Conservation (phyloP, 2,329 filamentous ascomycete genomes). For the Epichloe sibirici region DNA sequence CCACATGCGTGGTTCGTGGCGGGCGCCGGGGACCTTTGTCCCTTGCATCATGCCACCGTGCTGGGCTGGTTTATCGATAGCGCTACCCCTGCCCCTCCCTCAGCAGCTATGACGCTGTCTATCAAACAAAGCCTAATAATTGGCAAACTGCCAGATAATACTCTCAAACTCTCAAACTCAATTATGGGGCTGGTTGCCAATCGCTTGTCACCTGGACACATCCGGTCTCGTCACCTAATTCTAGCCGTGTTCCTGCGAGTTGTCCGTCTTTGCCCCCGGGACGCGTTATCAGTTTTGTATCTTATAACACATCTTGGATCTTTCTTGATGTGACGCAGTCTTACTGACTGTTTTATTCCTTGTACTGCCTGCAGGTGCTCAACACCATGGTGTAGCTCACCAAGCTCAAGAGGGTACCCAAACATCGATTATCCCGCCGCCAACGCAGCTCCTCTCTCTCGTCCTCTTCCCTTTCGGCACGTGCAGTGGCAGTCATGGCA, state of each 20-base stretch:
- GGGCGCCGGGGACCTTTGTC: not conserved
- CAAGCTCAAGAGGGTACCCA: constrained; percentile 9
- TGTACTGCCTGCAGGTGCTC: not conserved
- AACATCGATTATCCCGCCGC: constrained; percentile 12
- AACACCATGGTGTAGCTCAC: constrained; percentile 24
- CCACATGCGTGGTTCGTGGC: too few relatives aligned
- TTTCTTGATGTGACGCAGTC: not conserved
- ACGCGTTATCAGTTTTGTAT: not conserved
- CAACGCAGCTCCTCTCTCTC: constrained; percentile 11
- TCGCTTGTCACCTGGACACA: not conserved
- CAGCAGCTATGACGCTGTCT: not conserved
- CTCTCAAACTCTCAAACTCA: too few relatives aligned
- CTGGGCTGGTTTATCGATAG: not conserved
- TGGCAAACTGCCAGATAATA: too few relatives aligned
- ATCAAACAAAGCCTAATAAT: too few relatives aligned
- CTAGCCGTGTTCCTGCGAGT: not conserved
- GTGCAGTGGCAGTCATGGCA: constrained; percentile 12
- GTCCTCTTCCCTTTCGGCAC: constrained; percentile 4
- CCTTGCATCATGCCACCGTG: not conserved
- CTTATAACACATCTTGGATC: not conserved
- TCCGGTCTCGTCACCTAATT: not conserved
- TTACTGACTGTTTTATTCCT: not conserved
- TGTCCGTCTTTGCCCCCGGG: not conserved
- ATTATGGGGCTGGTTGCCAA: not conserved
- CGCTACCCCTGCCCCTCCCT: too few relatives aligned